Evolutionary conservation across 225 moss, liverwort and hornwort genomes (phyloP), one percentile per base, ranked within the genome.

Genomic region (Neckera pumila): DNA sequence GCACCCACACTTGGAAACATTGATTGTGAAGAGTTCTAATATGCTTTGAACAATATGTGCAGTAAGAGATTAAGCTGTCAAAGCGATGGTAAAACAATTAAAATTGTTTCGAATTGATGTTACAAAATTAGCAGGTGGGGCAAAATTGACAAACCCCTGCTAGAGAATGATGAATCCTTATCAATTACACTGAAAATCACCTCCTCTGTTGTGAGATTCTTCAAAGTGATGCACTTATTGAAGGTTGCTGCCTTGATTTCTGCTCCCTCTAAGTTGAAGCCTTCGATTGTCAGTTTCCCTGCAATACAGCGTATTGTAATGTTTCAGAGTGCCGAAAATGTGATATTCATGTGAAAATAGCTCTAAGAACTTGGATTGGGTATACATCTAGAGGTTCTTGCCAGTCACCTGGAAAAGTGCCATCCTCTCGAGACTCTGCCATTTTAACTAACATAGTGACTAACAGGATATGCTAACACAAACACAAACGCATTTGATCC

Each of bases 271-370:
- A 89, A 79, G 47, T 86, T 83, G 56, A 86, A 54, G 78, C 86
- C 83, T 83, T 86, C 40, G 34, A 91, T 80, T 73, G 79, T 86
- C 86, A 91, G 11, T 47, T 89, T 86, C 27, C 86, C 79, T 89
- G 49, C 58, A 89, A 71, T 43, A 10, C 34, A 65, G 34, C 61
- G 25, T 16, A 19, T 62, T 36, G 23, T 4, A 49, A 26, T 83
- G 28, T 71, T 84, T 84, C 42, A 57, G 21, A 69, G 40, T 22
- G n/a, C 67, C 31, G 40, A 54, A 38, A n/a, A 38, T 67, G 69
- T 64, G 64, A 49, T 36, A 33, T 15, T 62, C 62, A 22, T 45
- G 43, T 22, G 81, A 33, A 81, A 62, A 31, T 22, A 64, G 65
- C 25, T 63, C 43, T 47, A 17, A 22, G 81, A 63, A 45, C 22